Evolutionary conservation across 208 protist genomes (phyloP).

Genomic region (Wallacemonas rigidus): DNA sequence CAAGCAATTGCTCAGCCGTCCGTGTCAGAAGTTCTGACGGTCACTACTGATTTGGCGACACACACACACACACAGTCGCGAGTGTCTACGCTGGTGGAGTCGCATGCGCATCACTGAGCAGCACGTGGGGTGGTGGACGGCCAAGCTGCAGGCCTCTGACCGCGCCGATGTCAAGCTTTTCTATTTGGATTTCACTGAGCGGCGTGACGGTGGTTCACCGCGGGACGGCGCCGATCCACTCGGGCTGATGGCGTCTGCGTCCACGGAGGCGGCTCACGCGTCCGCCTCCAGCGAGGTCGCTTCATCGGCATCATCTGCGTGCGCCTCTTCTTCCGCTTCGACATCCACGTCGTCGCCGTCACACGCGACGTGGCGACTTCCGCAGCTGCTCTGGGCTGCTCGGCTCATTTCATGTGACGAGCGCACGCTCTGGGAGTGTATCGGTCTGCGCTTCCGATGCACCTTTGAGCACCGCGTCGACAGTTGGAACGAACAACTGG

Average conservation of each 20-base stretch:
- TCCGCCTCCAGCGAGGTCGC: not conserved
- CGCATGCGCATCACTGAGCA: conserved; percentile 9
- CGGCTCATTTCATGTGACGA: conserved; percentile 71
- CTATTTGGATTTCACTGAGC: conserved; percentile 31
- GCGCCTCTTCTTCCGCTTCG: not conserved
- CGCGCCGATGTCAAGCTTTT: conserved; percentile 53
- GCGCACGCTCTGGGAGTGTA: conserved; percentile 73
- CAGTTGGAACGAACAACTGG: conserved; percentile 84
- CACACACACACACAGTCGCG: too few relatives aligned
- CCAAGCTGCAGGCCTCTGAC: conserved; percentile 49
- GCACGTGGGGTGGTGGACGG: conserved; percentile 38
- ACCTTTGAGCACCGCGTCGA: conserved; percentile 41
- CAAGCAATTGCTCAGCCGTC: too few relatives aligned
- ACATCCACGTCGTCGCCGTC: not conserved
- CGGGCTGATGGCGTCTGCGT: too few relatives aligned
- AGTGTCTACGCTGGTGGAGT: too few relatives aligned
- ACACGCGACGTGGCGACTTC: conserved; percentile 17
- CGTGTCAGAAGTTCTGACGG: too few relatives aligned
- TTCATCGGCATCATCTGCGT: not conserved
- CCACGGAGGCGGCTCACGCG: not conserved
- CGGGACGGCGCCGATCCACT: too few relatives aligned
- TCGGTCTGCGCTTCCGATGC: conserved; percentile 37
- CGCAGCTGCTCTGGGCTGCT: conserved; percentile 33
- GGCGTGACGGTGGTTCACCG: not conserved
- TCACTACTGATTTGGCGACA: too few relatives aligned